Base-by-base conservation (phyloP, 2,329 filamentous ascomycete genomes). In the Shiraia bambusicola region DNA sequence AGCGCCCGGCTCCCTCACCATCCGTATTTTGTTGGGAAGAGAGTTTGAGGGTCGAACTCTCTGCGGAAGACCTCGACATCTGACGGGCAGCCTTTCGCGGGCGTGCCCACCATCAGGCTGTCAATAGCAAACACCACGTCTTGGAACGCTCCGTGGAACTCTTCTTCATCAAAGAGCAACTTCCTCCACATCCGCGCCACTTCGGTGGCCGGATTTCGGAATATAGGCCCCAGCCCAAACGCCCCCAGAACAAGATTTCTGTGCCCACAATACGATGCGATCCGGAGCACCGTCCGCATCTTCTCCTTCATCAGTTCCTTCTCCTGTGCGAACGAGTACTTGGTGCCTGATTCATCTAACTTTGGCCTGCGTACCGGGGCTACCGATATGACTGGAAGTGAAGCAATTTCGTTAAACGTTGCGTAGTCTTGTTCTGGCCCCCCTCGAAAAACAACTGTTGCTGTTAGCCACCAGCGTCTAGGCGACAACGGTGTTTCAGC, bases 361-460 rank as follows among this genome's bases (percentile, higher is more conserved):
- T 88, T 89, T 13, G 87, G 87, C 69, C 86, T 81, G 16, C 84
- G 79, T 6, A 84, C 81, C 8, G 87, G 85, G 15, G 84, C 79
- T 14, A 89, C 82, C 2, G 84, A 88, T 41, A 89, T 79, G n/a
- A 90, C 83, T 8, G 86, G 84, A 22, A 88, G 69, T 32, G 78
- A 58, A 53, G 71, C 69, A 46, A 73, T 86, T 29, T 76, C 71
- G 17, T 72, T 48, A 38, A 61, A 66, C 48, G 52, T 42, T 15
- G 53, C 57, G 34, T 69, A 67, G 47, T 66, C 63, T 37, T 65
- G 55, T 45, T 86, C 81, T 12, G 84, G 81, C 0, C 85, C 84
- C 29, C 71, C 71, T 40, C 86, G 82, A 61, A 86, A 89, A 11
- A 90, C 80, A 11, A 88, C 85, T 77, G 17, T 36, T 12, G 8